Percentiles rank a stretch among this genome's conserved stretches.
These are phyloP conservation scores for Ogataea degrootiae DNA, from an alignment of 805 yeast genomes.

Conservation along the genomic window DNA sequence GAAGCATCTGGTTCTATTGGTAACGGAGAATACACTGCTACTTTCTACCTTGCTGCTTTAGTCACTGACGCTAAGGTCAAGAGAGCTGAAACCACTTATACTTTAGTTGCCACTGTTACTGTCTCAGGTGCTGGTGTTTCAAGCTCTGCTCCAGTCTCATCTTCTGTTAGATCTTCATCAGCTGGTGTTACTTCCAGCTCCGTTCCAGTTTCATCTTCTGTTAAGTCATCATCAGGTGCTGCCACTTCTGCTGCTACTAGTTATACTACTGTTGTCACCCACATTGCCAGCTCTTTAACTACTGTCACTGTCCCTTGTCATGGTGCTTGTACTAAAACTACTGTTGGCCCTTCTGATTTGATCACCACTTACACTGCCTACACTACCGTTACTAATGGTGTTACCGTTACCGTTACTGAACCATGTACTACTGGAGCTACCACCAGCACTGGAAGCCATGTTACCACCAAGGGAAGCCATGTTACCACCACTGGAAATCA, in stretches of 20 bases:
- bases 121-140: slow-evolving; percentile 8
- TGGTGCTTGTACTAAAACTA: slow-evolving; percentile 8
- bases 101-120: slow-evolving; percentile 7
- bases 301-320: slow-evolving; percentile 17
- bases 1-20: not conserved
- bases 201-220: slow-evolving; percentile 6
- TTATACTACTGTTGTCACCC: slow-evolving; percentile 1
- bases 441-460: not conserved
- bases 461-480: no score
- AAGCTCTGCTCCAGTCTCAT: not conserved
- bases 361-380: slow-evolving; percentile 10
- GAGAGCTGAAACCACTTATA: slow-evolving; percentile 3
- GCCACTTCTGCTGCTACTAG: slow-evolving; percentile 8
- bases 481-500: not conserved
- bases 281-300: slow-evolving; percentile 5
- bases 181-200: not conserved
- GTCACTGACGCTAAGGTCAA: slow-evolving; percentile 2
- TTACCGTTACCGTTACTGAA: slow-evolving; percentile 9
- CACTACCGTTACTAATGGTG: slow-evolving; percentile 3
- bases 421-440: slow-evolving; percentile 1
- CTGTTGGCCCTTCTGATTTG: slow-evolving; percentile 6
- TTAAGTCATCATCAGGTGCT: slow-evolving; percentile 2
- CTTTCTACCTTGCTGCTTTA: slow-evolving; percentile 7
- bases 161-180: not conserved
- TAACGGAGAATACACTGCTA: not conserved